A percentile compares a stretch with the other conserved stretches of the same genome.
Evolutionary conservation across 2,329 filamentous ascomycete species (phyloP).

Genomic region (Cercospora zeina): DNA sequence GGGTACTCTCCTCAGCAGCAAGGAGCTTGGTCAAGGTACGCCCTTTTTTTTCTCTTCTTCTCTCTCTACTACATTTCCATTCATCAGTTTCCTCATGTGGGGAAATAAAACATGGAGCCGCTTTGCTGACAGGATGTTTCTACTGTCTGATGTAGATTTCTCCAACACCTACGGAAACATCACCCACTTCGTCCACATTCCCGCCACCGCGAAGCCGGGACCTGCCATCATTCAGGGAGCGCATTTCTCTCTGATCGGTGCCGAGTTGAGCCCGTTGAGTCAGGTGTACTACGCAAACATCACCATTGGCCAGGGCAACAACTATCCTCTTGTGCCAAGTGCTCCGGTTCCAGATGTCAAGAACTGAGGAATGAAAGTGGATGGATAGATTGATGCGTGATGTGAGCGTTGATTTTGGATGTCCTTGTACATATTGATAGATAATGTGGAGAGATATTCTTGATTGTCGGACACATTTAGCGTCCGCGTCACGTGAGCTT

Average conservation of each 20-base stretch:
- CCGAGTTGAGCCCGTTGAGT: conserved; percentile 7
- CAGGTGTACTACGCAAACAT: conserved; percentile 26
- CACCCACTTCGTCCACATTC: conserved; percentile 29
- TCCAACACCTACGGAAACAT: conserved; percentile 27
- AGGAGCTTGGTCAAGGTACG: conserved; percentile 26
- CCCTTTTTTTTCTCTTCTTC: not conserved
- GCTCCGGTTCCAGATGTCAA: not conserved
- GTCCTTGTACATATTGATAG: not conserved
- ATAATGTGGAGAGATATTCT: not conserved
- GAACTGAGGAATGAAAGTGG: not conserved
- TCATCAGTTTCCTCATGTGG: not conserved
- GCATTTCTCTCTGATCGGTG: conserved; percentile 28
- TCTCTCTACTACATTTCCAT: too few species aligned
- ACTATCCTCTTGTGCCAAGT: conserved; percentile 7
- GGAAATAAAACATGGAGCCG: too few species aligned
- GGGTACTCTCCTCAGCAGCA: conserved; percentile 19
- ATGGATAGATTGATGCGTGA: not conserved
- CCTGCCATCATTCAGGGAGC: conserved; percentile 23
- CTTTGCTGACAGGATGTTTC: not conserved
- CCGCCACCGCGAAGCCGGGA: conserved; percentile 16
- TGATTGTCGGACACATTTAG: too few species aligned
- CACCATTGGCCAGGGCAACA: conserved; percentile 27
- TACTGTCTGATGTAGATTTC: conserved; percentile 15
- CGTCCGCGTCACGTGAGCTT: too few species aligned
- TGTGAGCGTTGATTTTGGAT: not conserved